A percentile compares a stretch with the other conserved stretches of the same genome.
Evolutionary conservation across 352 stramenopile species (phyloP).

Genomic region (Stramenopiles sp.): DNA sequence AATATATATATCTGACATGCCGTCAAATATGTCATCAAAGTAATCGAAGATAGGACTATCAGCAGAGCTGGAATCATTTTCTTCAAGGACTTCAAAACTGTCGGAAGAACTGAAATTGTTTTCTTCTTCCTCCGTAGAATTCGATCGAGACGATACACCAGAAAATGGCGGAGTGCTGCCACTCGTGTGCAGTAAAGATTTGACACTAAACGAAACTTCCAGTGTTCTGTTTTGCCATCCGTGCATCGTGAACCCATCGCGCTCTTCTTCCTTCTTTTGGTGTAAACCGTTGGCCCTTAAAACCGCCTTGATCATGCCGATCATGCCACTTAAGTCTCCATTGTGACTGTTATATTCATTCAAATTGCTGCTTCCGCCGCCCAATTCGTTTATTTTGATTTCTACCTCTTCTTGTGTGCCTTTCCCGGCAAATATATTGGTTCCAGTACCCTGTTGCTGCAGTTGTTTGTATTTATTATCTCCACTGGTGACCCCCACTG

Average conservation of each 20-base stretch:
- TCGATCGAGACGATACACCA: conserved; percentile 2
- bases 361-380: background rate
- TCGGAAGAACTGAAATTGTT: background rate
- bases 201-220: conserved; percentile 1
- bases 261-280: conserved; percentile 1
- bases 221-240: background rate
- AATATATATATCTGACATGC: conserved; percentile 8
- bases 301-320: background rate
- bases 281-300: background rate
- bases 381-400: background rate
- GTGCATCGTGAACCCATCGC: background rate
- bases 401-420: background rate
- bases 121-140: background rate
- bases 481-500: background rate
- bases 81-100: too few species aligned
- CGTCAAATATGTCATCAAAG: conserved; percentile 3
- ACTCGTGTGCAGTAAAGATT: background rate
- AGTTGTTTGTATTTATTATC: conserved; percentile 10
- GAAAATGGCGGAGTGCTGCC: background rate
- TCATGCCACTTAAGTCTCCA: background rate
- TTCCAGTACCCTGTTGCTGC: background rate
- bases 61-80: background rate
- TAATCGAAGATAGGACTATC: background rate
- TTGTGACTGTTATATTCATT: background rate
- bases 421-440: background rate